Evolutionary conservation across 2,329 filamentous ascomycete species (phyloP), one percentile per base, ranked within the genome.

Genomic region (Allantophomopsis lycopodina): DNA sequence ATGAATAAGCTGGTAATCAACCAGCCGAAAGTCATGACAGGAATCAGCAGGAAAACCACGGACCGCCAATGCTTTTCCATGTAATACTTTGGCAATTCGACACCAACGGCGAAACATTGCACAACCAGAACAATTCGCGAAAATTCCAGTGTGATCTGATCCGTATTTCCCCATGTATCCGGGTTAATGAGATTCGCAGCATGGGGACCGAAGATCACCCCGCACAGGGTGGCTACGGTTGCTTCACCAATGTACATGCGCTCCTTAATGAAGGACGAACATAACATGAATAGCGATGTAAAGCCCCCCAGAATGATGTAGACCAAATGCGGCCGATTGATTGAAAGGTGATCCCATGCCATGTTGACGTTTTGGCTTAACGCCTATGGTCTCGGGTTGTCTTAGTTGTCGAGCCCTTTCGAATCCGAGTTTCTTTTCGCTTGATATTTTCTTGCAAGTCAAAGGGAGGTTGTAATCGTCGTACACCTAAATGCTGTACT

Each of bases 41-140:
- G 91, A 5, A 98, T 66, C 35, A 98, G 73, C 43, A 98, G 68
- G 53, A 94, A 76, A 12, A 82, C 66, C 45, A 98, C 91, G 1
- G 89, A 96, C 54, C 74, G 82, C 91, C 91, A 98, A 62, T 98
- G 91, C 52, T 78, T 81, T 57, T 96, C 91, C 91, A 98, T 98
- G 65, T 98, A 98, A 47, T 80, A 83, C 58, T 84, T 85, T 21
- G 86, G 86, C 69, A 94, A 65, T 63, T 94, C 85, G 63, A 94
- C 85, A 39, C 86, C 86, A 38, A 94, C 79, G 55, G 86, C 85
- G 58, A 94, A 94, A 63, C 86, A 93, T 65, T 94, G 87, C 23
- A 94, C 84, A 46, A 93, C 86, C 34, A 93, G 72, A 46, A 94
- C 85, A 50, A 94, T 82, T 48, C 87, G 79, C 35, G 86, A 87